These are phyloP conservation scores for Fonsecaea pedrosoi DNA, from an alignment of 2,329 filamentous ascomycete species.

Conservation along the genomic window DNA sequence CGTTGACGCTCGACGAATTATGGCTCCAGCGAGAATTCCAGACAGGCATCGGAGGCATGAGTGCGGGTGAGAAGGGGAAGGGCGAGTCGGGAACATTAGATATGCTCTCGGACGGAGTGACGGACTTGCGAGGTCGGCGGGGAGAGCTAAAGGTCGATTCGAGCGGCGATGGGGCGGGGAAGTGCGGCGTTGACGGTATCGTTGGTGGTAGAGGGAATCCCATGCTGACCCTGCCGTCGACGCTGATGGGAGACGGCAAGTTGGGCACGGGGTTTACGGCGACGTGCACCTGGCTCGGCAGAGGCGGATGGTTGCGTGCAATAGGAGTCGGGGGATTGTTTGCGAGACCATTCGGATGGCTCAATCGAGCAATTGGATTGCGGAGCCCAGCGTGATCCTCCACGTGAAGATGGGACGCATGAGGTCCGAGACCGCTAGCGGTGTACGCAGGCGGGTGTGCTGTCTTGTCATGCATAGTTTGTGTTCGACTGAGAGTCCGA, in stretches of 20 bases:
- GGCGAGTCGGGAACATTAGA: conserved; percentile 35
- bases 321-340: conserved; percentile 26
- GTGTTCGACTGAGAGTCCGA: neutral
- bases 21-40: conserved; percentile 31
- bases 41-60: conserved; percentile 9
- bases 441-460: neutral
- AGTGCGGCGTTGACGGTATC: conserved; percentile 20
- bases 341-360: conserved; percentile 25
- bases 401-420: neutral
- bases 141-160: conserved; percentile 14
- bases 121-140: conserved; percentile 26
- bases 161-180: conserved; percentile 14
- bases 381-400: neutral
- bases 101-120: conserved; percentile 33
- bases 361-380: neutral
- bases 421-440: neutral
- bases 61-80: conserved; percentile 17
- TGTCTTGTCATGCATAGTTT: neutral
- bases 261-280: neutral
- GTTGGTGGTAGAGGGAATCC: conserved; percentile 8
- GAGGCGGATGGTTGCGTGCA: neutral
- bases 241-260: conserved; percentile 3
- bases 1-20: conserved; percentile 28
- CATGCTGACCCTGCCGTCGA: conserved; percentile 1
- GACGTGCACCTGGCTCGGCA: neutral